These are phyloP conservation scores for Verticillium tricorpus DNA, from an alignment of 2,329 filamentous ascomycete species.

Conservation along the genomic window DNA sequence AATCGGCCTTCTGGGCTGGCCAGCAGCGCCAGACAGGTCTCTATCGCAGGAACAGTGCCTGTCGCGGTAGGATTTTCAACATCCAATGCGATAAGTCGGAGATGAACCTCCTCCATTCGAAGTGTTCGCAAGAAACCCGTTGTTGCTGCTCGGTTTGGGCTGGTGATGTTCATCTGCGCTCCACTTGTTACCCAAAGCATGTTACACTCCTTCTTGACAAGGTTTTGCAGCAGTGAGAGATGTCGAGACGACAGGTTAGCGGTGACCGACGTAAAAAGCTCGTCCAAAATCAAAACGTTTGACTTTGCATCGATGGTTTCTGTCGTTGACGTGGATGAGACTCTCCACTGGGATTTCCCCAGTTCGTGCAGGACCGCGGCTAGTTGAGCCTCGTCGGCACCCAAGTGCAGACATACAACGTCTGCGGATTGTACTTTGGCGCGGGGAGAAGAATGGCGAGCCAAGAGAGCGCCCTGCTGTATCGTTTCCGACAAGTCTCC, in stretches of 20 bases:
- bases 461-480: neutral
- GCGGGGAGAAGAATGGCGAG: neutral
- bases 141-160: constrained; percentile 14
- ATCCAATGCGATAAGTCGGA: constrained; percentile 1
- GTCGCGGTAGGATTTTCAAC: neutral
- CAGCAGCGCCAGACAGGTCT: neutral
- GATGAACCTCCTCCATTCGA: neutral
- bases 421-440: neutral
- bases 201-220: constrained; percentile 11
- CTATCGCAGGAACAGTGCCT: neutral
- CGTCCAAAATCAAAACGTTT: constrained; percentile 1
- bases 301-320: neutral
- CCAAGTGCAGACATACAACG: neutral
- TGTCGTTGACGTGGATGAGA: neutral
- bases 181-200: constrained; percentile 22
- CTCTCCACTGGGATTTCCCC: neutral
- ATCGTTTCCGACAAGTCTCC: neutral
- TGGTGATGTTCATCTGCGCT: constrained; percentile 14
- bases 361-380: neutral
- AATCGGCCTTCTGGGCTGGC: neutral
- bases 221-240: constrained; percentile 17
- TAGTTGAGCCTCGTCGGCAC: neutral
- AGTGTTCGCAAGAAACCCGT: constrained; percentile 1
- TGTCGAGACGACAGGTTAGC: constrained; percentile 5
- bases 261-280: constrained; percentile 8